These are phyloP conservation scores for Drechslera avenae DNA, from an alignment of 2,329 filamentous ascomycete genomes.

Conservation along the genomic window DNA sequence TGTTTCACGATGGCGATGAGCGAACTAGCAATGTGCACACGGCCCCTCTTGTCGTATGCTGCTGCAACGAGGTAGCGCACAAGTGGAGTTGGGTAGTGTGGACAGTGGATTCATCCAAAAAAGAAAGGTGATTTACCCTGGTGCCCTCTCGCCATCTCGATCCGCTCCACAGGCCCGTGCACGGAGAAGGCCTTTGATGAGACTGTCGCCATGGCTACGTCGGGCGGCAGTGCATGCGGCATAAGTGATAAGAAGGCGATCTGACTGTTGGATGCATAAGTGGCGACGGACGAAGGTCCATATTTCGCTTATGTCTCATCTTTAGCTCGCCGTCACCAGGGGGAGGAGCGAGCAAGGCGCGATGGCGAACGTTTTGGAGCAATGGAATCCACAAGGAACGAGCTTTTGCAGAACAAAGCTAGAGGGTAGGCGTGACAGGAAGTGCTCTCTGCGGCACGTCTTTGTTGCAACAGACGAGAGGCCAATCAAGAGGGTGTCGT, in stretches of 20 bases:
- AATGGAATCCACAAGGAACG: neutral
- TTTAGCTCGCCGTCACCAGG: conserved; percentile 9
- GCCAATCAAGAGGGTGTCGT: conserved; percentile 4
- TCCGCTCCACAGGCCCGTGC: conserved; percentile 2
- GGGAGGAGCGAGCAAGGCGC: neutral
- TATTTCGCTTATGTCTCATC: conserved; percentile 17
- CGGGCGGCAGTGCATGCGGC: conserved; percentile 1
- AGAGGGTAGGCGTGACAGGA: neutral
- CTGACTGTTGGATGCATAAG: conserved; percentile 9
- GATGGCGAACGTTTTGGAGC: neutral
- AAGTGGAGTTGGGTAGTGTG: conserved; percentile 6
- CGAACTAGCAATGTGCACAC: neutral
- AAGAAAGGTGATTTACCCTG: conserved; percentile 1
- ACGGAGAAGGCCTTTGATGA: neutral
- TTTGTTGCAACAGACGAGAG: conserved; percentile 1
- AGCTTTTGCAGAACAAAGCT: neutral
- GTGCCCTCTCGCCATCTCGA: conserved; percentile 7
- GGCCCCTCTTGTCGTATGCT: conserved; percentile 2
- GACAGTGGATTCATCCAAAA: neutral
- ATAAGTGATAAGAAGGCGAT: conserved; percentile 8
- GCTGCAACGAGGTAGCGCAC: neutral
- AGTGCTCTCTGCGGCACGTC: conserved; percentile 4
- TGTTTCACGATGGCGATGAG: neutral
- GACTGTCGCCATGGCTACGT: conserved; percentile 3
- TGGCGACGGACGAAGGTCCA: conserved; percentile 7